Conservation (phyloP, 495 filamentous ascomycete species). For the Aspergillus affinis region DNA sequence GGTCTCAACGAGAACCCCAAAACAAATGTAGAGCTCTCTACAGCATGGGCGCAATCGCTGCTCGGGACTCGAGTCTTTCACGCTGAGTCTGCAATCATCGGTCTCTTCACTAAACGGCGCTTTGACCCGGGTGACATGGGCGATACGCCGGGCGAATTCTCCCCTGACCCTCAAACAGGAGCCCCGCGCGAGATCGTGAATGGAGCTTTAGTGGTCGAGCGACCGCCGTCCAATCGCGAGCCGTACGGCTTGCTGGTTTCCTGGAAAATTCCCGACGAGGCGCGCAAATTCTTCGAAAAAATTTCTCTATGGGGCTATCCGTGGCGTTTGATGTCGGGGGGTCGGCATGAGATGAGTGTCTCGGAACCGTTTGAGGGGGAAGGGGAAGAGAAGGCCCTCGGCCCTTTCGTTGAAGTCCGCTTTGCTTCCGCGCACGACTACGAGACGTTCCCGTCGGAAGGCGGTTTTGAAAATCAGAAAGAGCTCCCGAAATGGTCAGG, state of each 20-base stretch:
- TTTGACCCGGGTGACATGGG: conserved; percentile 26
- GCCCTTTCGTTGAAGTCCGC: conserved; percentile 29
- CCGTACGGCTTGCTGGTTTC: conserved; percentile 26
- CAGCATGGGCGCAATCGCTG: conserved; percentile 29
- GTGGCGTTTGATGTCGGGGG: conserved; percentile 36
- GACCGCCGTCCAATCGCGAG: conserved; percentile 8
- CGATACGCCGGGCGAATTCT: conserved; percentile 15
- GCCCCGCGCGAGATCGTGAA: conserved; percentile 21
- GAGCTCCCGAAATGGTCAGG: conserved; percentile 26
- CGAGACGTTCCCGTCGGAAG: conserved; percentile 26
- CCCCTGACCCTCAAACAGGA: background rate
- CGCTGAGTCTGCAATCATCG: conserved; percentile 22
- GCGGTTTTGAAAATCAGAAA: conserved; percentile 26
- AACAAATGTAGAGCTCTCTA: conserved; percentile 19
- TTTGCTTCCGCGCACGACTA: conserved; percentile 36
- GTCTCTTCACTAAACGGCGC: conserved; percentile 14
- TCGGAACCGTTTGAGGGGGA: conserved; percentile 24
- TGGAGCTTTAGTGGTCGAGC: conserved; percentile 22
- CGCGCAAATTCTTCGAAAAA: conserved; percentile 31
- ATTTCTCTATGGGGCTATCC: conserved; percentile 35
- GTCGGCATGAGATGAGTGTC: conserved; percentile 37
- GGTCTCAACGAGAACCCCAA: background rate
- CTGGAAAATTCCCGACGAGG: conserved; percentile 24
- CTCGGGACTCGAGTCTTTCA: conserved; percentile 22
- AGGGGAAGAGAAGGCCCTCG: conserved; percentile 4